Evolutionary conservation across 73 alveolate species (phyloP).

Genomic region (Durusdinium trenchii): DNA sequence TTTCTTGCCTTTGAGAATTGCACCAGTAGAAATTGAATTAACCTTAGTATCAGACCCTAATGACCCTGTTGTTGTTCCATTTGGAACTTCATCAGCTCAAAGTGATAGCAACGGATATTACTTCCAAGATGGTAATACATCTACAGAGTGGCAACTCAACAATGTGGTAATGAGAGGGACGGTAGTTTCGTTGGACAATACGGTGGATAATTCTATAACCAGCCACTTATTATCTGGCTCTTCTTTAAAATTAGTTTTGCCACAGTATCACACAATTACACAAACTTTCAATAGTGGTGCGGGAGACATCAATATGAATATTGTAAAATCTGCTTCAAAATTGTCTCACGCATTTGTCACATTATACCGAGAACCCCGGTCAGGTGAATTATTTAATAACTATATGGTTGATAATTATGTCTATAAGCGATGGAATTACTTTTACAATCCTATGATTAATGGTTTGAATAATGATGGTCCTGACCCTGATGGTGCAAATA

Average conservation of each 20-base stretch:
- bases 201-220: not conserved
- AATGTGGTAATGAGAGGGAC: not conserved
- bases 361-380: not conserved
- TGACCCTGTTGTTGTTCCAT: not conserved
- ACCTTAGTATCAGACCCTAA: not conserved
- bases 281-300: not conserved
- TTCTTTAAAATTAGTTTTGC: not conserved
- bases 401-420: not conserved
- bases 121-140: not conserved
- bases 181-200: not conserved
- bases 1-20: not conserved
- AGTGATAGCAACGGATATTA: not conserved
- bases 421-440: constrained; percentile 26
- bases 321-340: not conserved
- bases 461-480: not conserved
- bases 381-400: not conserved
- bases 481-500: not conserved
- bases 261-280: not conserved
- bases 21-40: not conserved
- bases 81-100: not conserved
- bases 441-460: constrained; percentile 14
- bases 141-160: not conserved
- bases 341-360: not conserved
- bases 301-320: not conserved
- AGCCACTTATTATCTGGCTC: not conserved